A percentile compares a stretch with the other conserved stretches of the same genome.
These are phyloP conservation scores for Excoecaria cochinchinensis DNA, from an alignment of 345 rosid genomes.

Conservation along the genomic window DNA sequence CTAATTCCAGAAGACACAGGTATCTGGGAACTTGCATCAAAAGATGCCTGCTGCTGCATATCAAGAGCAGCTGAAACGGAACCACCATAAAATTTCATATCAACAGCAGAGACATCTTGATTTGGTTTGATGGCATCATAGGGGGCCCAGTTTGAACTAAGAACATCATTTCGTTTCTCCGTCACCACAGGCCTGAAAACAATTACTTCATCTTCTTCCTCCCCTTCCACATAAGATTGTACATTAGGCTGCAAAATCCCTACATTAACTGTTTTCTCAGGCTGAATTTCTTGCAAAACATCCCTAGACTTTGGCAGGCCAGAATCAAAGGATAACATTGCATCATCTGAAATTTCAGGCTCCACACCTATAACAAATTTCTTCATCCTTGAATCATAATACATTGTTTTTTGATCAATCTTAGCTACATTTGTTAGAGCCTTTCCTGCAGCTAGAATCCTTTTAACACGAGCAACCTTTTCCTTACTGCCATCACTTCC, in stretches of 20 bases:
- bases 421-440: slow-evolving; percentile 55
- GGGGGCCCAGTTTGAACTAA: slow-evolving; percentile 29
- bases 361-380: slow-evolving; percentile 72
- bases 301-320: slow-evolving; percentile 30
- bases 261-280: slow-evolving; percentile 29
- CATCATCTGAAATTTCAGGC: slow-evolving; percentile 41
- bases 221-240: slow-evolving; percentile 50
- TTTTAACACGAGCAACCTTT: slow-evolving; percentile 60
- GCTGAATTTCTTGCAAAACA: slow-evolving; percentile 35
- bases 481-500: slow-evolving; percentile 65
- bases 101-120: slow-evolving; percentile 36
- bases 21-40: slow-evolving; percentile 37
- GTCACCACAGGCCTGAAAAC: slow-evolving; percentile 76
- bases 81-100: slow-evolving; percentile 40
- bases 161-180: slow-evolving; percentile 54
- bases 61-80: slow-evolving; percentile 44
- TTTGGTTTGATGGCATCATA: slow-evolving; percentile 47
- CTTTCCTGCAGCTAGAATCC: slow-evolving; percentile 89
- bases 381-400: slow-evolving; percentile 68
- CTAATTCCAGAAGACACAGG: slow-evolving; percentile 44
- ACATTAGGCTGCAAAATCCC: slow-evolving; percentile 36
- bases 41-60: slow-evolving; percentile 36
- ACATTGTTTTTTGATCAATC: slow-evolving; percentile 57
- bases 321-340: slow-evolving; percentile 28
- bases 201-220: slow-evolving; percentile 91